phyloP scores from a whole-genome alignment of 306 rosid species.

The Cicer chorassanicum region DNA sequence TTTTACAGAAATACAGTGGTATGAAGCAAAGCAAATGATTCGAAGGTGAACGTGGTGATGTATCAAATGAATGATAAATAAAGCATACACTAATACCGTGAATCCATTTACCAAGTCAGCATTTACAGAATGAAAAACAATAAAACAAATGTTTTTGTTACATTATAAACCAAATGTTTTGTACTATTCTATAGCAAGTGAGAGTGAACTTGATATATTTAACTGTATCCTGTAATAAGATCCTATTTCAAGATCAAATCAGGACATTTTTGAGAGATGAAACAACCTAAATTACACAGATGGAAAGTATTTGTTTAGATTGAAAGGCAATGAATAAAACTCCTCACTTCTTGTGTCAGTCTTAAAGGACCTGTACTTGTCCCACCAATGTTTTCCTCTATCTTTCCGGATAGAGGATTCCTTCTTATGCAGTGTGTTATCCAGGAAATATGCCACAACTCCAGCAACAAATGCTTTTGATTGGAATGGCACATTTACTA shows the following conservation, averaged over 20 bases:
- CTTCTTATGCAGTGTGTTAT: constrained; percentile 79
- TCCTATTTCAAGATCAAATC: constrained; percentile 40
- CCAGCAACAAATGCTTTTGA: constrained; percentile 96
- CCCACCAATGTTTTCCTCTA: constrained; percentile 99
- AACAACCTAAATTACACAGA: constrained; percentile 65
- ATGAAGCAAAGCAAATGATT: too few species aligned
- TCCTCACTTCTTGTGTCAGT: constrained; percentile 88
- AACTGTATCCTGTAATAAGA: constrained; percentile 45
- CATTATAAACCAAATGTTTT: constrained; percentile 28
- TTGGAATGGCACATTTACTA: constrained; percentile 86
- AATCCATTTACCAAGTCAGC: constrained; percentile 53
- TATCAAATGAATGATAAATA: constrained; percentile 27
- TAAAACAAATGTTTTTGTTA: constrained; percentile 46
- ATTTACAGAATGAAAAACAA: constrained; percentile 62
- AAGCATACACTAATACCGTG: constrained; percentile 47
- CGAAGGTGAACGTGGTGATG: too few species aligned
- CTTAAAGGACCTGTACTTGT: constrained; percentile 79
- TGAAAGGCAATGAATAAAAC: constrained; percentile 93
- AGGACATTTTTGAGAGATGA: constrained; percentile 38
- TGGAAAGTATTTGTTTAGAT: constrained; percentile 94
- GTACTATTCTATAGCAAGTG: constrained; percentile 48
- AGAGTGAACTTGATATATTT: constrained; percentile 47
- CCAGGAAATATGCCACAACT: constrained; percentile 78
- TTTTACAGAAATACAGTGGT: too few species aligned
- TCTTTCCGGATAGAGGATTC: constrained; percentile 72